Conservation (phyloP, 148 eudicot genomes). For the Arbutus unedo region DNA sequence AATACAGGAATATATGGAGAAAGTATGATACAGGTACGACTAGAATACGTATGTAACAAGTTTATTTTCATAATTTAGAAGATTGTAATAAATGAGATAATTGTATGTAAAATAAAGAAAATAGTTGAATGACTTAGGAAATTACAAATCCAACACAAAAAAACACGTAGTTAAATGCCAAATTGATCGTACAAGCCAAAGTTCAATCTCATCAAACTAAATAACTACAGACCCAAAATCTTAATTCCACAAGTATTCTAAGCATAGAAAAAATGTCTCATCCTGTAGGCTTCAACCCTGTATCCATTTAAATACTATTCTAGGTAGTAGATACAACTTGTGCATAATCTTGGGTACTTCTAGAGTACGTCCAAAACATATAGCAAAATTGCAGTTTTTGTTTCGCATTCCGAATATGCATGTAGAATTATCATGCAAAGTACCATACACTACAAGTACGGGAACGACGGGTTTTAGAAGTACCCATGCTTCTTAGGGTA, state of each 20-base stretch:
- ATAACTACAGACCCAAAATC: neutral
- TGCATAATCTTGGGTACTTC: neutral
- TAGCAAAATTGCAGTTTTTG: too few relatives aligned
- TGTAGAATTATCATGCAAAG: too few relatives aligned
- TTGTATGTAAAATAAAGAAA: neutral
- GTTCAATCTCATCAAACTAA: neutral
- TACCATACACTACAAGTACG: too few relatives aligned
- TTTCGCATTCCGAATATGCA: too few relatives aligned
- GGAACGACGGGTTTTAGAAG: too few relatives aligned
- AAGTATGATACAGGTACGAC: neutral
- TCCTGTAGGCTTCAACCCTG: neutral
- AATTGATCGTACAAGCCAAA: neutral
- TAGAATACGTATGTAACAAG: neutral
- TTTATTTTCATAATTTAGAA: too few relatives aligned
- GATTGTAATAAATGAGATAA: neutral
- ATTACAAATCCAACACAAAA: neutral
- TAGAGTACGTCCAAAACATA: too few relatives aligned
- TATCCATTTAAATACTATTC: neutral
- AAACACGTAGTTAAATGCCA: neutral
- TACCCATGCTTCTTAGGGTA: too few relatives aligned
- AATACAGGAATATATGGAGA: neutral
- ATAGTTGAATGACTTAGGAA: neutral
- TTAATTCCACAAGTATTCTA: neutral
- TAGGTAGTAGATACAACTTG: neutral
- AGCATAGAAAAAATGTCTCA: neutral